phyloP scores from a whole-genome alignment of 164 flowering plant species.

The Sextonia rubra region DNA sequence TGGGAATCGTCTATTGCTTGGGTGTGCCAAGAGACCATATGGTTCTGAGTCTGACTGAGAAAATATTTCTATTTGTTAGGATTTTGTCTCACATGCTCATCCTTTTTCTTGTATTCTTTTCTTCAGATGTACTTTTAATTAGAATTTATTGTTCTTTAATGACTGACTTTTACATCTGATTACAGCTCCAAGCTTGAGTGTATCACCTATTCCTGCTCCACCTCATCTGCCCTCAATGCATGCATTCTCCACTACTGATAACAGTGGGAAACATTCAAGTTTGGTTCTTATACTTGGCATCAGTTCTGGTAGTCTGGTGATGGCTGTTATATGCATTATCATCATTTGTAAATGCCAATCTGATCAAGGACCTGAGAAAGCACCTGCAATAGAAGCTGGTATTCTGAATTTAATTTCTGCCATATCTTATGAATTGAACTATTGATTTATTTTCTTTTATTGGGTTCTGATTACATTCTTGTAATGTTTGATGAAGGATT shows the following conservation, averaged over 20 bases:
- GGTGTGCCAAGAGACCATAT: no score
- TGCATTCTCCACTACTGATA: slow-evolving; percentile 25
- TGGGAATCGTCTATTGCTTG: no score
- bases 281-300: slow-evolving; percentile 56
- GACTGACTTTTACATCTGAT: not conserved
- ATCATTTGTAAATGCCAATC: slow-evolving; percentile 44
- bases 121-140: not conserved
- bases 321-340: slow-evolving; percentile 39
- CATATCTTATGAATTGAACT: not conserved
- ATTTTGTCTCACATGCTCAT: not conserved
- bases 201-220: slow-evolving; percentile 41
- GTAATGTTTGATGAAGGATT: no score
- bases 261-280: slow-evolving; percentile 35
- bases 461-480: not conserved
- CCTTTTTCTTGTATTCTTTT: not conserved
- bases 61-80: not conserved
- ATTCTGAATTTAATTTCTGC: not conserved
- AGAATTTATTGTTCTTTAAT: not conserved
- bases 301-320: slow-evolving; percentile 45
- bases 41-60: not conserved
- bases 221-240: slow-evolving; percentile 9
- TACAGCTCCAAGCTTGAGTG: slow-evolving; percentile 52
- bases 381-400: slow-evolving; percentile 43
- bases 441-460: not conserved
- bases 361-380: slow-evolving; percentile 32